A percentile compares a stretch with the other conserved stretches of the same genome.
phyloP scores from a whole-genome alignment of 73 alveolate species.

The Tetrahymena thermophila region DNA sequence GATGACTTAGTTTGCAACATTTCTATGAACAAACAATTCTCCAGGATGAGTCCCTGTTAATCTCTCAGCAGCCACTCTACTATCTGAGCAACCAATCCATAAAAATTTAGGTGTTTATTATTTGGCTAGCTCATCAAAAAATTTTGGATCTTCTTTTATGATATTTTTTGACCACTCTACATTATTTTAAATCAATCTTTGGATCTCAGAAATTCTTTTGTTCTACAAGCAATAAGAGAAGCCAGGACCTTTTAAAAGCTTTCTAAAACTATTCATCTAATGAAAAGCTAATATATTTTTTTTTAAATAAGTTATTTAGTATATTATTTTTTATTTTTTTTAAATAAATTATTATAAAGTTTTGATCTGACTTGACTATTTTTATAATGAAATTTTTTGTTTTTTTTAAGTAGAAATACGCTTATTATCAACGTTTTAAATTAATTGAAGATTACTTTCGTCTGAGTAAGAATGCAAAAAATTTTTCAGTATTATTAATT shows the following conservation, averaged over 20 bases:
- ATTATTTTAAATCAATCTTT: neutral
- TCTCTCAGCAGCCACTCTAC: conserved; percentile 25
- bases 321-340: neutral
- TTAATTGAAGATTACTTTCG: neutral
- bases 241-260: neutral
- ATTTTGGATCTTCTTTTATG: conserved; percentile 8
- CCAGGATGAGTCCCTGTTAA: conserved; percentile 20
- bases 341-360: neutral
- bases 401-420: neutral
- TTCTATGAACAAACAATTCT: conserved; percentile 10
- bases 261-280: neutral
- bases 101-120: conserved; percentile 26
- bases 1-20: conserved; percentile 13
- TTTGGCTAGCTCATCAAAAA: conserved; percentile 16
- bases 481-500: neutral
- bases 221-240: neutral
- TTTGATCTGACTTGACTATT: neutral
- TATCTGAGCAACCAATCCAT: conserved; percentile 39
- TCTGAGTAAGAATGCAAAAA: neutral
- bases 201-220: neutral
- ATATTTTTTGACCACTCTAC: neutral
- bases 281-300: neutral
- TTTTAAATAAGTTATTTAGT: neutral
- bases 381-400: neutral
- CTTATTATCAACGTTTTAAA: neutral